Conservation (phyloP, 1,139 yeast species). For the Suzukiozyma palmioleophila region DNA sequence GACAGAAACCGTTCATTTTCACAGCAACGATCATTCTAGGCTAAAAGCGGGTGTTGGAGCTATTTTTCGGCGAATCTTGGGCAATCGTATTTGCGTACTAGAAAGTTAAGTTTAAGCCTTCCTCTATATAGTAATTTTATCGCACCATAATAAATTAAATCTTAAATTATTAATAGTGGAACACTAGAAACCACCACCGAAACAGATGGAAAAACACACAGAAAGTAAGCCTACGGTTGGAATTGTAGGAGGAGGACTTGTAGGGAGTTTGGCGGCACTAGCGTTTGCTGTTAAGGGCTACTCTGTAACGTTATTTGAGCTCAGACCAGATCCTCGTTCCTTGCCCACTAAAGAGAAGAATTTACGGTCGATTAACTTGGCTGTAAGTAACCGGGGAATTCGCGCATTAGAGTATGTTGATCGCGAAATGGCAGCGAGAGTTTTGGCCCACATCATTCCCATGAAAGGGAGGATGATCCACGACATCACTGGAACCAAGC, state of each 20-base stretch:
- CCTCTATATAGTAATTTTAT: no score
- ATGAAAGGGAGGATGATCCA: slow-evolving; percentile 93
- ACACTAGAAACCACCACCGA: no score
- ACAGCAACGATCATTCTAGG: no score
- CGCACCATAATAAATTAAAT: no score
- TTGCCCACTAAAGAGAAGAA: slow-evolving; percentile 21
- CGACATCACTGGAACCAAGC: slow-evolving; percentile 53
- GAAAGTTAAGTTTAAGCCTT: no score
- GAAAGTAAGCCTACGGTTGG: slow-evolving; percentile 31
- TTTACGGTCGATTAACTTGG: slow-evolving; percentile 76
- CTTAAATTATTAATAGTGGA: no score
- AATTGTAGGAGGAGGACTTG: slow-evolving; percentile 81
- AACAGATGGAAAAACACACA: neutral
- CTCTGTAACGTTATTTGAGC: slow-evolving; percentile 66
- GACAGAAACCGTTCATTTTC: no score
- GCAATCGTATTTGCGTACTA: no score
- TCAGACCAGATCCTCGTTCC: slow-evolving; percentile 38
- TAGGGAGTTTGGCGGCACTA: slow-evolving; percentile 82
- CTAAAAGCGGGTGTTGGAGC: no score
- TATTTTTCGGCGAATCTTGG: no score
- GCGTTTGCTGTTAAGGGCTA: slow-evolving; percentile 75
- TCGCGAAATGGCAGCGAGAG: slow-evolving; percentile 48
- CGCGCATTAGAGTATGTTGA: slow-evolving; percentile 63
- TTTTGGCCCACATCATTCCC: slow-evolving; percentile 65
- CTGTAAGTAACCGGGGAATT: slow-evolving; percentile 82